Base-by-base conservation (phyloP, 202 grass and related monocot genomes). In the Sporobolus alterniflorus region DNA sequence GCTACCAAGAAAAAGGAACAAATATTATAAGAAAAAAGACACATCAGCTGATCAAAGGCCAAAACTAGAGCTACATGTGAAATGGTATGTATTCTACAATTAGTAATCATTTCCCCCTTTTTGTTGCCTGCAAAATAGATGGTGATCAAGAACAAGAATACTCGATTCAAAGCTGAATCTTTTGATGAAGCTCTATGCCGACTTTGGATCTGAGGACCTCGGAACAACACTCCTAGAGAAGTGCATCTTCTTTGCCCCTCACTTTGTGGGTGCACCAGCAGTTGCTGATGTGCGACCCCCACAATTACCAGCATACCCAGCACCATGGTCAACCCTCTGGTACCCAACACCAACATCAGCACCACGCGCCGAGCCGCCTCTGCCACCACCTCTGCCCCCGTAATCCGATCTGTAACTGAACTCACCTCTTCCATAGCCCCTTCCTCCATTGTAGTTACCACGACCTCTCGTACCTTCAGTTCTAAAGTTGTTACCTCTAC, bases 401-500 rank as follows among this genome's bases (percentile, higher is more conserved):
- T 85, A 93, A 47, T 90, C 88, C 4, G 88, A 41, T 74, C 88
- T 83, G 51, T 84, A 93, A 79, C 79, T 48, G 57, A 88, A 89
- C 2, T 91, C 88, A 43, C 74, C 88, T 76, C 91, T 85, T 42
- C 91, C 87, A 4, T 83, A 93, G 60, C 83, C 77, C 79, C 93
- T 88, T 69, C 91, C 94, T 18, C 89, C 91, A 79, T 71, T 74
- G 11, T 89, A 93, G 44, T 70, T 89, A 29, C 76, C 87, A 64
- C 89, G 89, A 4, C 87, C 91, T 68, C 94, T 89, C 33, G 72
- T 75, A 26, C 84, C 87, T 11, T 92, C 94, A 80, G 67, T 89
- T 74, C 91, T 84, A 80, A 87, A 97, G 20, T 78, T 82, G 81
- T 62, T 79, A 73, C 91, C 91, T 83, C 91, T 89, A 39, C 89